Conservation (phyloP, 1,284 basidiomycete species). For the Lignosus rhinocerotis region DNA sequence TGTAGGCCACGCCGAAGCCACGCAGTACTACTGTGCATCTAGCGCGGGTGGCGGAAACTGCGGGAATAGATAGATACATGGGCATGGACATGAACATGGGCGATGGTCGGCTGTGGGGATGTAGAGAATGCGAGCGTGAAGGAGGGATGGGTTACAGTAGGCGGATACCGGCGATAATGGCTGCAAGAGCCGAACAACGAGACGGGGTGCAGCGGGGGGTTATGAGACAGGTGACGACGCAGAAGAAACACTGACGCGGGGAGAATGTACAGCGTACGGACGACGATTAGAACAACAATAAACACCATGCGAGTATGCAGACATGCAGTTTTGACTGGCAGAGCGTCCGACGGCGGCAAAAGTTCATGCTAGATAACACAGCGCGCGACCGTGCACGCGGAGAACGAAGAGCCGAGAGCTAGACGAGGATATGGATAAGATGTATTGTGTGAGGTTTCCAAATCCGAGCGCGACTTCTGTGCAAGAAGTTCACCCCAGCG, state of each 20-base stretch:
- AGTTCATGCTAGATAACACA: conserved; percentile 22
- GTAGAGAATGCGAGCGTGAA: conserved; percentile 6
- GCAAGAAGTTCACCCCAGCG: background rate
- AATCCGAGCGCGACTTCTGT: conserved; percentile 1
- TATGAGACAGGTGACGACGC: conserved; percentile 5
- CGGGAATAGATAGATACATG: conserved; percentile 21
- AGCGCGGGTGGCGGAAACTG: conserved; percentile 1
- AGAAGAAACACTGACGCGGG: conserved; percentile 3
- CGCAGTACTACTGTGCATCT: conserved; percentile 21
- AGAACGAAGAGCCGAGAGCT: conserved; percentile 12
- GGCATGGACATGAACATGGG: conserved; percentile 8
- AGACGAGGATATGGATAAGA: conserved; percentile 4
- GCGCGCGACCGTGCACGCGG: conserved; percentile 7
- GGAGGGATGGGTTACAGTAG: background rate
- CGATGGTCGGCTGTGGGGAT: background rate
- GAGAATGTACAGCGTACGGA: conserved; percentile 11
- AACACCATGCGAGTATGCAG: conserved; percentile 23
- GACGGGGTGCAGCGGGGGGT: background rate
- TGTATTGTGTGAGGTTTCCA: conserved; percentile 11
- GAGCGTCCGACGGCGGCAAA: conserved; percentile 20
- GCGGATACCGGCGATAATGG: background rate
- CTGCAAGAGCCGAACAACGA: background rate
- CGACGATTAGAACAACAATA: conserved; percentile 24
- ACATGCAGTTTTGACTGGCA: conserved; percentile 19
- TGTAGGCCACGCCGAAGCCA: conserved; percentile 1